Base-by-base conservation (phyloP, 345 rosid genomes). In the Salix dunnii region DNA sequence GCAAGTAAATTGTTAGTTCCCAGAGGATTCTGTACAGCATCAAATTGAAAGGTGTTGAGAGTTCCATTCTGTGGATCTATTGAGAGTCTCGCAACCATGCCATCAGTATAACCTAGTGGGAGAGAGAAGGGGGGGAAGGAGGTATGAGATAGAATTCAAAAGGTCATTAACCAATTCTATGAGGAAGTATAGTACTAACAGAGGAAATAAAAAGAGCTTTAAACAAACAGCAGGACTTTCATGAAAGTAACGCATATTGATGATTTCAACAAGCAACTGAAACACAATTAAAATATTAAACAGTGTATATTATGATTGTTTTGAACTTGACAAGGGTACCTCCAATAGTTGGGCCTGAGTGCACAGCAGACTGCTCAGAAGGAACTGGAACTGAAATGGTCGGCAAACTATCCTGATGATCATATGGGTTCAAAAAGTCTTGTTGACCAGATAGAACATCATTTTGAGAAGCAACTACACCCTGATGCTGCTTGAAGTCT, bases 61-160 rank as follows among this genome's bases (percentile, higher is more conserved):
- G 85, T 88, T 67, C 73, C 86, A 9, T 81, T 85, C 78, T 86
- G 94, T 51, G 90, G 72, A 70, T 81, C 91, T 80, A 84, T 78
- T 0, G 87, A 72, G 82, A 84, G 86, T 67, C 89, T 80, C 48
- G 86, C 48, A 78, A 81, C 85, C 43, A 83, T 74, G 28, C 72
- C 74, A 68, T 87, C 84, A 67, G 79, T 79, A 79, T 92, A 94
- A 14, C 88, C 98, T 86, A 74, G 30, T 76, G 17, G 62, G 20
- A 42, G 1, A 6, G 43, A 55, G 31, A 79, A 58, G 70, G 53
- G 1, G 4, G 2, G 42, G 10, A 9, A 9, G 23, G 12, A 21
- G 13, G 28, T 38, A 0, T 23, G 53, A 49, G 27, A 79, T 63
- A 69, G 43, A 18, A 69, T 43, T 31, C 46, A n/a, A 40, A 76